Base-by-base conservation (phyloP, 805 yeast species). In the Candida chilensis region DNA sequence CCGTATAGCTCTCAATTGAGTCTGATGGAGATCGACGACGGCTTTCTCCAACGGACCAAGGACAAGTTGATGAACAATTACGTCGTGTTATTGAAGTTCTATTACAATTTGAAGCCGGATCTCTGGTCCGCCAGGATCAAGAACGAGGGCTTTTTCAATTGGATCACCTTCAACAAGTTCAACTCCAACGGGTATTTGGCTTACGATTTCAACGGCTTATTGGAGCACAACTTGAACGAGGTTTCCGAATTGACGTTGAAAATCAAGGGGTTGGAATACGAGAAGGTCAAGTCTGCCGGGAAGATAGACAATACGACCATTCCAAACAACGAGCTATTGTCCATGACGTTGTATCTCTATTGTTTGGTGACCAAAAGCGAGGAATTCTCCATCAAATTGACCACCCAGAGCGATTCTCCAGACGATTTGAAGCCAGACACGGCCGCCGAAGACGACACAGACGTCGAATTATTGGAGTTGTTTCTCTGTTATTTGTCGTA, bases 401-500 rank as follows among this genome's bases (percentile, higher is more conserved):
- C 25, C 11, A 22, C 7, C 6, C 25, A 22, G 13, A n/a, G 13
- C 7, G 6, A 7, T 11, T 7, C 8, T 7, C 13, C 13, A 5
- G 25, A n/a, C 13, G 13, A 22, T 22, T 7, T 22, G 25, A 15
- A 22, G n/a, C n/a, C n/a, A n/a, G 25, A 22, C 7, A n/a, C 13
- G 6, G 13, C 11, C 12, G 15, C 25, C 11, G 25, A 22, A 22
- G 25, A 22, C 13, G 25, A 22, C 12, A n/a, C 11, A 22, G 6
- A 12, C 7, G 13, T 30, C 37, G 27, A 33, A 35, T 16, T 34
- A 9, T 39, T 39, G 12, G 54, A 49, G 17, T 30, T 52, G 13
- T 60, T 64, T 63, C 38, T 60, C 12, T 48, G 59, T 31, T 39
- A 54, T 8, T 36, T 52, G 17, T 60, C 66, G 0, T 60, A 59